Percentiles rank a stretch among this genome's conserved stretches.
phyloP scores from a whole-genome alignment of 176 grass and related monocot species.

The Canna indica region DNA sequence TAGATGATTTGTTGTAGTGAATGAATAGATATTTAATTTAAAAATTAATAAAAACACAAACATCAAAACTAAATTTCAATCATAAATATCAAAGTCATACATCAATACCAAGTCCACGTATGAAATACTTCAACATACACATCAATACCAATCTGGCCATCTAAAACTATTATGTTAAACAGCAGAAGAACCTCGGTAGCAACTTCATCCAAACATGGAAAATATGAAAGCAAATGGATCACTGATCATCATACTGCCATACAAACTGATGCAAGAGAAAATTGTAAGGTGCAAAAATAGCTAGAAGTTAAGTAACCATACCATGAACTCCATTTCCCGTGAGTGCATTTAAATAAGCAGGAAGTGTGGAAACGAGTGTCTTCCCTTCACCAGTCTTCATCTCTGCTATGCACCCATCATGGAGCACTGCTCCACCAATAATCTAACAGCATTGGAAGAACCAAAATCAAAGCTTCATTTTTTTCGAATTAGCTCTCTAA shows the following conservation, averaged over 20 bases:
- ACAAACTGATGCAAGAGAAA: background rate
- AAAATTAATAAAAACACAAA: too few species aligned
- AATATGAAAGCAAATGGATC: background rate
- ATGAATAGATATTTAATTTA: too few species aligned
- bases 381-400: slow-evolving; percentile 98
- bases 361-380: slow-evolving; percentile 77
- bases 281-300: background rate
- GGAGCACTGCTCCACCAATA: slow-evolving; percentile 92
- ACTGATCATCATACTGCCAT: background rate
- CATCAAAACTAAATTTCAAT: too few species aligned
- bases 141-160: too few species aligned
- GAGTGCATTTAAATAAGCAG: slow-evolving; percentile 81
- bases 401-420: slow-evolving; percentile 93
- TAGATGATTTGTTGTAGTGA: too few species aligned
- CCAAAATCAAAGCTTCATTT: background rate
- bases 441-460: slow-evolving; percentile 33
- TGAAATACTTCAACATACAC: too few species aligned
- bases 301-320: slow-evolving; percentile 32
- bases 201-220: background rate
- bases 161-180: background rate
- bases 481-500: background rate
- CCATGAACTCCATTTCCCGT: slow-evolving; percentile 84
- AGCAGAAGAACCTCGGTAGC: background rate
- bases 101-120: too few species aligned
- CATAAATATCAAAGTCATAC: too few species aligned